A percentile compares a stretch with the other conserved stretches of the same genome.
Conservation (phyloP, 495 filamentous ascomycete species). For the Podospora australis region DNA sequence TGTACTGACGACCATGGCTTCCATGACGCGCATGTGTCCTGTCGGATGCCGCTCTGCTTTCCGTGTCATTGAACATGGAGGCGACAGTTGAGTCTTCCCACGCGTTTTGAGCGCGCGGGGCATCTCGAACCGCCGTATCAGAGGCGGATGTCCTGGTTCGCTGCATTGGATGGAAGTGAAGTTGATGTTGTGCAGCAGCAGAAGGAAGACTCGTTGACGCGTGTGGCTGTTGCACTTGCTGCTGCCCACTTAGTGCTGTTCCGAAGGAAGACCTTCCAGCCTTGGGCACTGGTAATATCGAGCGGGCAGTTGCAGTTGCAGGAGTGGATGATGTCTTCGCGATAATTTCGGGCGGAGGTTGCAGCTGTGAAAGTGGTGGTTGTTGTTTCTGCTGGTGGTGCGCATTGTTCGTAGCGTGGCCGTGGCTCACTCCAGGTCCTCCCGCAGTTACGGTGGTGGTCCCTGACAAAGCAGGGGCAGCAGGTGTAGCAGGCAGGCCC, state of each 20-base stretch:
- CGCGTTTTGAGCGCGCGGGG: conserved; percentile 20
- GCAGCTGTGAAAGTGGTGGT: conserved; percentile 16
- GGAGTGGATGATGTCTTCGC: conserved; percentile 7
- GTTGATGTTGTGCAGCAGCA: conserved; percentile 3
- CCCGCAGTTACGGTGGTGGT: not conserved
- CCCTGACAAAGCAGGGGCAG: not conserved
- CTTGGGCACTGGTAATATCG: conserved; percentile 21
- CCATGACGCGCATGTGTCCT: conserved; percentile 19
- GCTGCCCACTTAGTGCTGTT: no score
- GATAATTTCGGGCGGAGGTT: conserved; percentile 25
- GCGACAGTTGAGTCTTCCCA: conserved; percentile 35
- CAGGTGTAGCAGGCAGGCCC: conserved; percentile 21
- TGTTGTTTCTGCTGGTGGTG: conserved; percentile 5
- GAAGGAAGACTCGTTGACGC: conserved; percentile 15
- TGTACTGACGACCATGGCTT: conserved; percentile 23
- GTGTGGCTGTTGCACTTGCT: conserved; percentile 9
- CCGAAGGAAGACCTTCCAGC: conserved; percentile 13
- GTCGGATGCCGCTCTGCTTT: conserved; percentile 25
- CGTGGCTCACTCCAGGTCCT: not conserved
- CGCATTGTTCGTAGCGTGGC: conserved; percentile 7
- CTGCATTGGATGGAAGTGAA: conserved; percentile 26
- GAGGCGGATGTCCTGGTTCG: conserved; percentile 24
- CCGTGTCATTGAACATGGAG: conserved; percentile 30
- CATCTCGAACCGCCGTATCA: conserved; percentile 20
- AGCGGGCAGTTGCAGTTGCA: conserved; percentile 14